A percentile compares a stretch with the other conserved stretches of the same genome.
Conservation (phyloP, 1,139 yeast species). For the Kluyveromyces sp. region DNA sequence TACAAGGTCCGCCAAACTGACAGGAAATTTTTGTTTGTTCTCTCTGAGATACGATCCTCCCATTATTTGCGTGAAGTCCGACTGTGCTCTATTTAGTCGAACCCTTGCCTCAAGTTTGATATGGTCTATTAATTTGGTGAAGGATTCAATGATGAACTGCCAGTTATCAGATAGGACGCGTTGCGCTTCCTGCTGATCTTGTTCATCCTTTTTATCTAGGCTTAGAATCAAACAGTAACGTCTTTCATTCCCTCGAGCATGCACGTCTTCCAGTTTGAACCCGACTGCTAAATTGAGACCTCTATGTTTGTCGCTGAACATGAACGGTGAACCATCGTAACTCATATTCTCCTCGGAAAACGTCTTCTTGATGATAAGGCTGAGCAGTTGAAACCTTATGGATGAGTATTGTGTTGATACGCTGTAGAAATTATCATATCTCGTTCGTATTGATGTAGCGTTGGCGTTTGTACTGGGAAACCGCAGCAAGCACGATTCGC, state of each 20-base stretch:
- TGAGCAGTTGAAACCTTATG: slow-evolving; percentile 31
- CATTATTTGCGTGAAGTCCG: slow-evolving; percentile 36
- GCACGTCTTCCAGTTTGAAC: slow-evolving; percentile 60
- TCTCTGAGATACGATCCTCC: slow-evolving; percentile 37
- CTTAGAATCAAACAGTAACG: slow-evolving; percentile 61
- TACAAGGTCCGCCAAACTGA: slow-evolving; percentile 52
- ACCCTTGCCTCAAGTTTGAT: slow-evolving; percentile 41
- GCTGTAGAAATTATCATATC: slow-evolving; percentile 21
- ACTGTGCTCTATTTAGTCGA: slow-evolving; percentile 33
- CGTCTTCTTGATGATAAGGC: slow-evolving; percentile 49
- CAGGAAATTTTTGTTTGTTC: slow-evolving; percentile 46
- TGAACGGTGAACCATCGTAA: slow-evolving; percentile 59
- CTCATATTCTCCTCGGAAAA: slow-evolving; percentile 68
- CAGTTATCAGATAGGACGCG: slow-evolving; percentile 46
- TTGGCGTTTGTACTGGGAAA: slow-evolving; percentile 36
- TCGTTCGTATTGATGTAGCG: slow-evolving; percentile 21
- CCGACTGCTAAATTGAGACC: slow-evolving; percentile 64
- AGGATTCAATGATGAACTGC: slow-evolving; percentile 47
- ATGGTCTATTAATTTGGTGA: slow-evolving; percentile 44
- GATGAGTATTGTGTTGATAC: slow-evolving; percentile 62
- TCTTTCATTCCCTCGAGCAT: slow-evolving; percentile 75
- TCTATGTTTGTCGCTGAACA: slow-evolving; percentile 60
- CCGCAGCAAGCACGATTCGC: slow-evolving; percentile 51
- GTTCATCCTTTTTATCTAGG: slow-evolving; percentile 46
- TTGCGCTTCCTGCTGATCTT: slow-evolving; percentile 24